Evolutionary conservation across 1,284 basidiomycete species (phyloP), one percentile per base, ranked within the genome.

Genomic region (Cryptococcus sp.): DNA sequence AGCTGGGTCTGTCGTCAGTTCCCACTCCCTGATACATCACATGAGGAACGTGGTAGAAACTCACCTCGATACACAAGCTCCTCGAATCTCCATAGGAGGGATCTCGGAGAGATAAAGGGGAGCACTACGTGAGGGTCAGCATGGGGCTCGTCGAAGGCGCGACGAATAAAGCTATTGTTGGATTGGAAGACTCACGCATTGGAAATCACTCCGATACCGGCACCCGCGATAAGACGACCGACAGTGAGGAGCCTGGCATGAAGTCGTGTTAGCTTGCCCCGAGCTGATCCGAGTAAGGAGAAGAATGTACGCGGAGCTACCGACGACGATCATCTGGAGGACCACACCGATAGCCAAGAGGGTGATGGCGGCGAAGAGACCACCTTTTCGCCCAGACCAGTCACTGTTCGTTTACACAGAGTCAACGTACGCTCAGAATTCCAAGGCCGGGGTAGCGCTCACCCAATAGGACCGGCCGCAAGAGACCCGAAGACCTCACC

Each of bases 91-190:
- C 8, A 73, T 71, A 20, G 79, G 78, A 4, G 78, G 73, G 55
- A 79, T 75, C 57, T 79, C 79, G 23, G 74, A 76, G 28, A 80
- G 68, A 58, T 80, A 80, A n/a, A 80, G 68, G 12, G 72, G 71
- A 11, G 71, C 66, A 46, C 64, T 65, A 16, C 21, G n/a, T 2
- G 35, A 4, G 28, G 21, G 28, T 16, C 18, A 33, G 15, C 23
- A 33, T 21, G 42, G 37, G 13, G 35, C 33, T 6, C 12, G 38
- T 43, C 40, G 40, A 43, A n/a, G 5, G 8, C 40, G 40, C 21
- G 5, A 33, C 28, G 47, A 38, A 47, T 51, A 33, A 51, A 20
- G 45, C 39, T 16, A 44, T 28, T 16, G 38, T 15, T 9, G 15
- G 15, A 15, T 21, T n/a, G 46, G 15, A 38, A 12, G 1, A 62